Evolutionary conservation across 2,329 filamentous ascomycete genomes (phyloP), one percentile per base, ranked within the genome.

Genomic region (Macroventuria anomochaeta): DNA sequence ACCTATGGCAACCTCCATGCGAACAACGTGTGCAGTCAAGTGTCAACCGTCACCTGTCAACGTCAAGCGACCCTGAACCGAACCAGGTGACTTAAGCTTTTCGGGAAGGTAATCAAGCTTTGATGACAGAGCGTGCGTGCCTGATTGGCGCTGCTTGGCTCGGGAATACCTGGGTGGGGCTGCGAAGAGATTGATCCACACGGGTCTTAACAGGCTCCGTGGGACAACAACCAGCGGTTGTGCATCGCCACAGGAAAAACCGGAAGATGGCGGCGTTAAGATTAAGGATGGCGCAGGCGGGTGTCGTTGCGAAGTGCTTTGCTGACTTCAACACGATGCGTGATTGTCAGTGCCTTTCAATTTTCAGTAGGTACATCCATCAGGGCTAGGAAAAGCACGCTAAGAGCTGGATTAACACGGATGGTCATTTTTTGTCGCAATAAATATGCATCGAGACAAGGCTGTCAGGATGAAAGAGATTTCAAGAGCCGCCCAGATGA

Each of bases 81-180:
- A 36, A 31, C 40, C 40, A 25, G 37, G 21, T 18, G 36, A 36
- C 32, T 39, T 53, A 62, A 63, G 59, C 61, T 60, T 62, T 62
- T 63, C 42, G 48, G 59, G 57, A 62, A 62, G 61, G 57, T 58
- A 50, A 44, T 48, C 48, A 63, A 63, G 59, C 61, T 62, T 60
- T 34, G 25, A 15, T 37, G 44, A 46, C 33, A 37, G 26, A 32
- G 33, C 61, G 58, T 63, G 58, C 56, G 47, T 29, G 40, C 34
- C 46, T 58, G 59, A 63, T 63, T 62, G 61, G 55, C 28, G n/a
- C n/a, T 47, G 39, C 47, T 38, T 41, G 50, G 43, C 37, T 37
- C 37, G 32, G 23, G 17, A 26, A 33, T 18, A 15, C 29, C 13
- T 12, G 28, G n/a, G 43, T 32, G 38, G 38, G 34, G 43, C 29